These are phyloP conservation scores for Syncephalastrum sp. DNA, from an alignment of 371 early-diverging fungal genomes.

Conservation along the genomic window DNA sequence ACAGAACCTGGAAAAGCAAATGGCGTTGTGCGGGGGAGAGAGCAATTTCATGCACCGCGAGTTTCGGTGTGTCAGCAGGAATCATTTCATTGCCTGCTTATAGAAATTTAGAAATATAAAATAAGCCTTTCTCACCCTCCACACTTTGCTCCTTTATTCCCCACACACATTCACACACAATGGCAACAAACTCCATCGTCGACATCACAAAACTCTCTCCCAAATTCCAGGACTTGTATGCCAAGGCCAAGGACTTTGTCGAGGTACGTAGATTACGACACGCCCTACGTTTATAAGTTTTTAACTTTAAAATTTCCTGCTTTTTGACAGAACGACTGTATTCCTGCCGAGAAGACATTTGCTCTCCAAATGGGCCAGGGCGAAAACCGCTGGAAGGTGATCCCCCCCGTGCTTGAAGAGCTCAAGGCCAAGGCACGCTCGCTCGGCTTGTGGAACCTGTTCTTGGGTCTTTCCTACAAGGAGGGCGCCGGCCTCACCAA, in stretches of 20 bases:
- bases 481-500: constrained; percentile 86
- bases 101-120: too few relatives aligned
- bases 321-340: constrained; percentile 81
- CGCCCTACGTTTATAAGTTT: too few relatives aligned
- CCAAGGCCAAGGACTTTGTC: constrained; percentile 74
- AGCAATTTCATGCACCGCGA: too few relatives aligned
- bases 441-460: constrained; percentile 96
- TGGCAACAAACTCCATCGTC: constrained; percentile 47
- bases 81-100: too few relatives aligned
- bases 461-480: constrained; percentile 71
- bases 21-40: too few relatives aligned
- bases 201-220: constrained; percentile 55
- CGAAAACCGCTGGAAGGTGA: constrained; percentile 80
- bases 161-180: constrained; percentile 2
- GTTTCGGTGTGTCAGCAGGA: too few relatives aligned
- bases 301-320: too few relatives aligned
- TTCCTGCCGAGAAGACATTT: constrained; percentile 86
- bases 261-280: constrained; percentile 48
- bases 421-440: constrained; percentile 85
- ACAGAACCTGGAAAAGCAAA: too few relatives aligned
- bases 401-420: constrained; percentile 84
- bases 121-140: too few relatives aligned
- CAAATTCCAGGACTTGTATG: constrained; percentile 66
- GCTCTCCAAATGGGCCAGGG: constrained; percentile 73
- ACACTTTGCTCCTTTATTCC: too few relatives aligned